These are phyloP conservation scores for Ceratocystis harringtonii DNA, from an alignment of 2,329 filamentous ascomycete genomes.

Conservation along the genomic window DNA sequence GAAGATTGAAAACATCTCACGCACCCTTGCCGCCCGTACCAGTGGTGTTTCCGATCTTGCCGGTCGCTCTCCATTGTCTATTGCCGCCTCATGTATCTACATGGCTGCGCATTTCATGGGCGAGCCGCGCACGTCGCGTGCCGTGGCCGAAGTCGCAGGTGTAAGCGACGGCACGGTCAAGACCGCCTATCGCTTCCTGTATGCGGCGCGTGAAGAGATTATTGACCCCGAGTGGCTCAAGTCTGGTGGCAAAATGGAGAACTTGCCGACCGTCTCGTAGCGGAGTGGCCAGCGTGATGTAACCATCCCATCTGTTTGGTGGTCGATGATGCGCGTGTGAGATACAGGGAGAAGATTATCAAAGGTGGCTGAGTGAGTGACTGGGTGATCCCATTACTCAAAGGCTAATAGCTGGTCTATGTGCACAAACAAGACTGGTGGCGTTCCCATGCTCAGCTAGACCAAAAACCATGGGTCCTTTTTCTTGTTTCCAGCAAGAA, in stretches of 20 bases:
- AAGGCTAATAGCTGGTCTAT: background rate
- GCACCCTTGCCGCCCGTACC: conserved; percentile 63
- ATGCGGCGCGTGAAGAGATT: conserved; percentile 55
- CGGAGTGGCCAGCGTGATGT: background rate
- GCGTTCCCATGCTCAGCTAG: too few species aligned
- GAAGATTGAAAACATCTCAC: conserved; percentile 64
- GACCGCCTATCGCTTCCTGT: conserved; percentile 83
- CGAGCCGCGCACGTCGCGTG: conserved; percentile 63
- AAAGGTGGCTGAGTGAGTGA: too few species aligned
- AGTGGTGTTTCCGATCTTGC: conserved; percentile 66
- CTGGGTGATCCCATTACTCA: too few species aligned
- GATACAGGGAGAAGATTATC: too few species aligned
- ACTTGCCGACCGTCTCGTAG: conserved; percentile 39
- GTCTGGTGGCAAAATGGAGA: conserved; percentile 55
- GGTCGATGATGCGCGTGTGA: background rate
- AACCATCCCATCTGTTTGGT: background rate
- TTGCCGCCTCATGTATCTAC: conserved; percentile 91
- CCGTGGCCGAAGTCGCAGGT: conserved; percentile 69
- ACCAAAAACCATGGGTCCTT: too few species aligned
- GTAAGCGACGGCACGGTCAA: conserved; percentile 96
- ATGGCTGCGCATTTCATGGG: conserved; percentile 83
- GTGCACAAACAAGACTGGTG: background rate
- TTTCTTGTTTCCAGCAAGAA: background rate
- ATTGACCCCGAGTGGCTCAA: conserved; percentile 62
- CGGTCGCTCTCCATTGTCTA: conserved; percentile 83